phyloP scores from a whole-genome alignment of 768 basidiomycete species.

The Grammothele lineata region DNA sequence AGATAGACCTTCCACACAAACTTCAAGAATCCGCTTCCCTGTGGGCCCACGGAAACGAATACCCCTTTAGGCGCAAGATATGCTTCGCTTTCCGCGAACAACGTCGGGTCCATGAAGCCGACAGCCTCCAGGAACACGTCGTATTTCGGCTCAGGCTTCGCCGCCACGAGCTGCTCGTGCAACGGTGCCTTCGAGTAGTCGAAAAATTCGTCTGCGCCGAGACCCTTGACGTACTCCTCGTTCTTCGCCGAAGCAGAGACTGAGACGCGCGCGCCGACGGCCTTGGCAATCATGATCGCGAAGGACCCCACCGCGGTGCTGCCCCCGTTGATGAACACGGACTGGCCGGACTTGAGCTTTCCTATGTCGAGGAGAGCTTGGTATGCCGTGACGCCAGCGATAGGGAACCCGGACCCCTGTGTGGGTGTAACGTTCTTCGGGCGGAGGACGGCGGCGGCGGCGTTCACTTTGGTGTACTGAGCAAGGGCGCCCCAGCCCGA shows the following conservation, averaged over 20 bases:
- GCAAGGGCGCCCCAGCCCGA: constrained; percentile 53
- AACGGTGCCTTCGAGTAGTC: constrained; percentile 58
- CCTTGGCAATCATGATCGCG: constrained; percentile 72
- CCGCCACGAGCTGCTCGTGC: constrained; percentile 37
- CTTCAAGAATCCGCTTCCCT: constrained; percentile 30
- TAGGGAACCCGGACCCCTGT: constrained; percentile 56
- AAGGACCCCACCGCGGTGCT: constrained; percentile 64
- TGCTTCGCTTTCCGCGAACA: constrained; percentile 46
- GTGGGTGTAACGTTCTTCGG: constrained; percentile 48
- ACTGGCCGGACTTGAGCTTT: constrained; percentile 52
- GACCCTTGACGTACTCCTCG: constrained; percentile 46
- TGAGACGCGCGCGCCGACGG: constrained; percentile 51
- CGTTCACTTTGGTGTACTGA: constrained; percentile 50
- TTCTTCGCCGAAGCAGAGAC: constrained; percentile 60
- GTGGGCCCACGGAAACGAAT: constrained; percentile 52
- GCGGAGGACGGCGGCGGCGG: constrained; percentile 34
- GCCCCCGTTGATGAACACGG: constrained; percentile 68
- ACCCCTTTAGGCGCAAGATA: constrained; percentile 52
- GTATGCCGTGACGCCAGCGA: constrained; percentile 58
- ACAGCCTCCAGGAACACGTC: constrained; percentile 59
- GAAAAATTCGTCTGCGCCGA: constrained; percentile 70
- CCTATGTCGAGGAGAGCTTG: constrained; percentile 46
- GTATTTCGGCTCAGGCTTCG: constrained; percentile 48
- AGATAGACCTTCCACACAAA: constrained; percentile 30
- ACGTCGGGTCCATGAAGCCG: constrained; percentile 40